A percentile compares a stretch with the other conserved stretches of the same genome.
These are phyloP conservation scores for Raphanus sativus DNA, from an alignment of 345 rosid species.

Conservation along the genomic window DNA sequence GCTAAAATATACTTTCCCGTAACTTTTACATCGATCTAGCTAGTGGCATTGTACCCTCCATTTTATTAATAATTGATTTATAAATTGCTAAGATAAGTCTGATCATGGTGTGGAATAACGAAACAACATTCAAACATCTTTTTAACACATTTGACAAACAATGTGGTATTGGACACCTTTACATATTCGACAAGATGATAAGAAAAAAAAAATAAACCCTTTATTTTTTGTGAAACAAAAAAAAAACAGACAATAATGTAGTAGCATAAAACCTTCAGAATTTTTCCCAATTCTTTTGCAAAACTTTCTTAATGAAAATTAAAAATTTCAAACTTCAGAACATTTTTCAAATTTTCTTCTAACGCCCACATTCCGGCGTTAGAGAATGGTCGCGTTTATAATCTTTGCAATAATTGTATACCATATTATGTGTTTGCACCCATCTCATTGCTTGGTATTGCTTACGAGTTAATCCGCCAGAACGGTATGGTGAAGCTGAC, in stretches of 20 bases:
- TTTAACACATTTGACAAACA: constrained; percentile 8
- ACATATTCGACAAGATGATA: constrained; percentile 16
- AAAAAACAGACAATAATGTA: constrained; percentile 7
- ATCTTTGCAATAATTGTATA: constrained; percentile 80
- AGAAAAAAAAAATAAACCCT: background rate
- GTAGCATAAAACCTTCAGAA: background rate
- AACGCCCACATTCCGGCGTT: constrained; percentile 79
- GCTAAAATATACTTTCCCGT: background rate
- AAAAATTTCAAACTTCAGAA: constrained; percentile 3
- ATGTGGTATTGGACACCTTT: constrained; percentile 10
- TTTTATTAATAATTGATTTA: background rate
- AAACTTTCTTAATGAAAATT: background rate
- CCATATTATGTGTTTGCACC: constrained; percentile 67
- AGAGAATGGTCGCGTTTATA: constrained; percentile 71
- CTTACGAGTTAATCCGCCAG: constrained; percentile 65
- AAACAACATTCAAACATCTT: background rate
- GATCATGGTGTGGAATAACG: background rate
- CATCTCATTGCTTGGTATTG: constrained; percentile 76
- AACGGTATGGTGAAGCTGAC: constrained; percentile 69
- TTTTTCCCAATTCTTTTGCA: background rate
- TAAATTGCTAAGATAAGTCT: constrained; percentile 2
- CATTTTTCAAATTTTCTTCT: background rate
- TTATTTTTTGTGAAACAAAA: constrained; percentile 28
- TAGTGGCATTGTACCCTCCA: background rate
- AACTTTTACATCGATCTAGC: background rate